Evolutionary conservation across 2,329 filamentous ascomycete genomes (phyloP), one percentile per base, ranked within the genome.

Genomic region (Hymenoscyphus occultus): DNA sequence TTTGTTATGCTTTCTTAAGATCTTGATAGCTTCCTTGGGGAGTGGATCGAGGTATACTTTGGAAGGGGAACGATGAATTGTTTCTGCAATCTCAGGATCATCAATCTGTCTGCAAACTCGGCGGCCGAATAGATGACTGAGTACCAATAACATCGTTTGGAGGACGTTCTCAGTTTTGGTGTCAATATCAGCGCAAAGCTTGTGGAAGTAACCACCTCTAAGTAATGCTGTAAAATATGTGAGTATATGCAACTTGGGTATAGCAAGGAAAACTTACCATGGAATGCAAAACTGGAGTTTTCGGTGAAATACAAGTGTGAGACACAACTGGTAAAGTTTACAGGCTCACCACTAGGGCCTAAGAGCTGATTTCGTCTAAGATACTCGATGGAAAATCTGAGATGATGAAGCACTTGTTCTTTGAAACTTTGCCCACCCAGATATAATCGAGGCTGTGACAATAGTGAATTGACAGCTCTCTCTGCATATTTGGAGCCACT

Each of bases 351-450:
- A 1, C 77, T 74, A 0, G 78, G 75, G 3, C 84, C 86, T 9
- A 94, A 79, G 0, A 94, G 82, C 56, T 84, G 80, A 70, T 92
- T 88, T 42, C 88, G 81, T 22, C 90, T 83, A 0, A 94, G 81
- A 70, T 92, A 94, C 69, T 94, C 90, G 56, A 94, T 90, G 0
- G 90, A 93, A 75, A 94, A 94, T 3, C 91, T 84, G 6, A 94
- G 76, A 72, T 93, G 90, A 73, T 94, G 90, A 61, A 90, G 82
- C 1, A 92, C 86, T 1, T 90, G 85, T 74, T 88, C 84, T 71
- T 87, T 87, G 60, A 86, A 86, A 54, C 86, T 85, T 1, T 86
- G 81, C 0, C 90, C 89, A 56, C 90, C 90, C 1, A 93, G 81
- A 68, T 89, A 92, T 6, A 93, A 76, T 39, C 88, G 82, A 3